A percentile compares a stretch with the other conserved stretches of the same genome.
phyloP scores from a whole-genome alignment of 1,139 yeast genomes.

The Hemisphaericaspora xylofermentans region DNA sequence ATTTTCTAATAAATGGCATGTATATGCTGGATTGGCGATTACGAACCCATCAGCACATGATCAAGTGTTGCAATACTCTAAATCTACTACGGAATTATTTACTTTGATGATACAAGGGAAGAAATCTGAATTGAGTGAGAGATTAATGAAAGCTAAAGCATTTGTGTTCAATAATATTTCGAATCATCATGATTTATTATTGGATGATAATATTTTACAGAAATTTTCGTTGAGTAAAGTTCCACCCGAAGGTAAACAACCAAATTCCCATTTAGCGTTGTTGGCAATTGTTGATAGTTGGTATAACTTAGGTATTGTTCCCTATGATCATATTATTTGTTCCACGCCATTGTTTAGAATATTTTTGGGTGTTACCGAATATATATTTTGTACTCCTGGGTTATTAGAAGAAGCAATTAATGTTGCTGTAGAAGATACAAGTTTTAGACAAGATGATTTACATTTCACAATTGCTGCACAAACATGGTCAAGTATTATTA shows the following conservation, averaged over 20 bases:
- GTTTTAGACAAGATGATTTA: slow-evolving; percentile 81
- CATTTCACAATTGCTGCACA: slow-evolving; percentile 82
- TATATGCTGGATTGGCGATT: slow-evolving; percentile 94
- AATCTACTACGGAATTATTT: slow-evolving; percentile 78
- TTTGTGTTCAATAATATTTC: slow-evolving; percentile 71
- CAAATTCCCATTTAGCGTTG: slow-evolving; percentile 86
- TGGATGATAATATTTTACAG: slow-evolving; percentile 79
- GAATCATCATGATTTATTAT: slow-evolving; percentile 55
- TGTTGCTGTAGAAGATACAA: slow-evolving; percentile 64
- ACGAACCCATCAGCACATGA: slow-evolving; percentile 93
- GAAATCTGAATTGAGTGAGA: slow-evolving; percentile 51
- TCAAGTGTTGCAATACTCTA: slow-evolving; percentile 87
- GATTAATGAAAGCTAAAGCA: slow-evolving; percentile 67
- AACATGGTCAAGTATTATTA: slow-evolving; percentile 81
- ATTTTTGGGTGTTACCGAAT: slow-evolving; percentile 91
- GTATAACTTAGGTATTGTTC: slow-evolving; percentile 80
- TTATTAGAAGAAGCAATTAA: slow-evolving; percentile 74
- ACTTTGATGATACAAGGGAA: slow-evolving; percentile 77
- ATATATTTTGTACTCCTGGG: slow-evolving; percentile 81
- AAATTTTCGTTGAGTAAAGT: slow-evolving; percentile 74
- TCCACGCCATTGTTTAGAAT: slow-evolving; percentile 91
- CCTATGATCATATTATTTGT: slow-evolving; percentile 95
- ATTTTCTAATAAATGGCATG: slow-evolving; percentile 95
- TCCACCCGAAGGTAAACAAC: slow-evolving; percentile 71
- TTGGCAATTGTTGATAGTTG: slow-evolving; percentile 93